phyloP scores from a whole-genome alignment of 2,329 filamentous ascomycete genomes.

The Fusarium stilboides region DNA sequence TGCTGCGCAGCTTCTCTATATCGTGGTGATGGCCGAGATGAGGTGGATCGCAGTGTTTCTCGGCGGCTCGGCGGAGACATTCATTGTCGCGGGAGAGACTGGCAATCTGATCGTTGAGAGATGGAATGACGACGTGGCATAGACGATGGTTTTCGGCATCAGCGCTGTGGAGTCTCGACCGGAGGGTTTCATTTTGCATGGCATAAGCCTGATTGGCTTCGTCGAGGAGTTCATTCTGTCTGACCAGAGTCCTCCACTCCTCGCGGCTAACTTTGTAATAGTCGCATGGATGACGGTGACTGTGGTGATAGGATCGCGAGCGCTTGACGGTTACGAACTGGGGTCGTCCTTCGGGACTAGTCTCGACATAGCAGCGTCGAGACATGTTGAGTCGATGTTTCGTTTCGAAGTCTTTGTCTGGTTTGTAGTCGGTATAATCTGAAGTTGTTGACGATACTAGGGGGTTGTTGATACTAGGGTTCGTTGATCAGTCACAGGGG shows the following conservation, averaged over 20 bases:
- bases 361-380: constrained; percentile 57
- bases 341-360: constrained; percentile 52
- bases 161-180: constrained; percentile 54
- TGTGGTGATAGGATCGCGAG: constrained; percentile 56
- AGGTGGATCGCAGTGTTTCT: constrained; percentile 52
- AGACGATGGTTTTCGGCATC: constrained; percentile 57
- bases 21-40: constrained; percentile 47
- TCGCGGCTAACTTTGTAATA: constrained; percentile 56
- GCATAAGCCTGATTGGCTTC: constrained; percentile 55
- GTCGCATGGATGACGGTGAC: constrained; percentile 53
- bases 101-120: constrained; percentile 57
- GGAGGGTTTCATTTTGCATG: constrained; percentile 54
- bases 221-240: constrained; percentile 56
- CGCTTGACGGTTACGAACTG: constrained; percentile 60
- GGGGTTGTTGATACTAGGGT: not conserved
- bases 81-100: constrained; percentile 58
- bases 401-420: constrained; percentile 5
- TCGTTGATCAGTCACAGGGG: constrained; percentile 16
- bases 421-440: not conserved
- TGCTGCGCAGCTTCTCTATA: constrained; percentile 53
- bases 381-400: constrained; percentile 51
- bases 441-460: constrained; percentile 10
- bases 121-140: constrained; percentile 52
- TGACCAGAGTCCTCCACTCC: constrained; percentile 57
- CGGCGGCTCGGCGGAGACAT: constrained; percentile 57